A percentile compares a stretch with the other conserved stretches of the same genome.
These are phyloP conservation scores for Citrus mangshanensis DNA, from an alignment of 345 rosid species.

Conservation along the genomic window DNA sequence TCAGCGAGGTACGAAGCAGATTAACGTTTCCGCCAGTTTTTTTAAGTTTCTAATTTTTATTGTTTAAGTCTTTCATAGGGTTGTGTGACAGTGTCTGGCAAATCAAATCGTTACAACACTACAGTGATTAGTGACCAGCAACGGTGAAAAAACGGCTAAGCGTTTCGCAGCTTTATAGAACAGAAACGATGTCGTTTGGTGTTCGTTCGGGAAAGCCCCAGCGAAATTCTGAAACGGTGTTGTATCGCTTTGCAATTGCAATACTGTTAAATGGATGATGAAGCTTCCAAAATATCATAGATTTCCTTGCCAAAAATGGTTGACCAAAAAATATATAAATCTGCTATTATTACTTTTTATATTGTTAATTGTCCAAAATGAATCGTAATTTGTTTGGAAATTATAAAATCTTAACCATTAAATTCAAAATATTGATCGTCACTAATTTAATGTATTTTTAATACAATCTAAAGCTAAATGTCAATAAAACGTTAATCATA, in stretches of 20 bases:
- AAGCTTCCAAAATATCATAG: not conserved
- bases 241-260: not conserved
- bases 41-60: not conserved
- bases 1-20: not conserved
- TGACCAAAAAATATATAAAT: not conserved
- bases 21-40: constrained; percentile 2
- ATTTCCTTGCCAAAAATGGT: not conserved
- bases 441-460: no score
- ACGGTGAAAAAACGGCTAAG: not conserved
- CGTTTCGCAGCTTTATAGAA: not conserved
- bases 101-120: not conserved
- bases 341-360: no score
- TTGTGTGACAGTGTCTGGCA: not conserved
- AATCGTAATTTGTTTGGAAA: no score
- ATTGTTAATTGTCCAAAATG: not conserved
- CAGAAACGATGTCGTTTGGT: not conserved
- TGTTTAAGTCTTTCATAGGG: not conserved
- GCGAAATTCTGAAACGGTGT: not conserved
- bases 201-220: no score
- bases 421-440: no score
- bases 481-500: no score
- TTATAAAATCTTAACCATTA: no score
- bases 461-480: no score
- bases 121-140: not conserved
- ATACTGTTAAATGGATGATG: not conserved